Percentiles rank a stretch among this genome's conserved stretches.
Evolutionary conservation across 1,284 basidiomycete genomes (phyloP).

Genomic region (Heterobasidion irregulare): DNA sequence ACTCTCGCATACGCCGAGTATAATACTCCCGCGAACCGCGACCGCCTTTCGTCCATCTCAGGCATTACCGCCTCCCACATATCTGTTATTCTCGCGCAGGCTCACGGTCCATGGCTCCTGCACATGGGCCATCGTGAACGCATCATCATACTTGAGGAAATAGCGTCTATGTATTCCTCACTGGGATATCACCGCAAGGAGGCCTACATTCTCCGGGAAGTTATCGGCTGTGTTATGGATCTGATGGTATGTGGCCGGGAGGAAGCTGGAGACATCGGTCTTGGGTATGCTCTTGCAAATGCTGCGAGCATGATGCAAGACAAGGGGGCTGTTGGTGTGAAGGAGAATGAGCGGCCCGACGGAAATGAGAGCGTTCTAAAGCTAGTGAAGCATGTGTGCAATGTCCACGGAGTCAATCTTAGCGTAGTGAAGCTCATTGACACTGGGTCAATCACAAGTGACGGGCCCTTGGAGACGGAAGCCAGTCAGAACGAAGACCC

Average conservation of each 20-base stretch:
- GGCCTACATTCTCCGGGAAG: slow-evolving; percentile 76
- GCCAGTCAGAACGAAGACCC: slow-evolving; percentile 25
- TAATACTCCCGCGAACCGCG: slow-evolving; percentile 31
- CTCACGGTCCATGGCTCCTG: slow-evolving; percentile 80
- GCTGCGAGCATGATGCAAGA: not conserved
- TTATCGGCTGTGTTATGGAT: slow-evolving; percentile 73
- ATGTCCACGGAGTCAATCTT: slow-evolving; percentile 72
- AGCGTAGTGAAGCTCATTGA: slow-evolving; percentile 50
- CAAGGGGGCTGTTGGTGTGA: slow-evolving; percentile 54
- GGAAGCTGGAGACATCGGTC: slow-evolving; percentile 32
- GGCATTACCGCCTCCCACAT: slow-evolving; percentile 65
- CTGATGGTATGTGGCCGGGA: slow-evolving; percentile 74
- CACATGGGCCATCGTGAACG: slow-evolving; percentile 74
- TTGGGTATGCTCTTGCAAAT: not conserved
- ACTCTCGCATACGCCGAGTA: slow-evolving; percentile 36
- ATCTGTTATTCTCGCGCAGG: slow-evolving; percentile 51
- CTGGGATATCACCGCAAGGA: slow-evolving; percentile 82
- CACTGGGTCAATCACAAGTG: slow-evolving; percentile 14
- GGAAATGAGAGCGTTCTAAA: slow-evolving; percentile 76
- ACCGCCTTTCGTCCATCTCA: slow-evolving; percentile 58
- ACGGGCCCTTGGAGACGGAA: slow-evolving; percentile 11
- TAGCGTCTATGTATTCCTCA: slow-evolving; percentile 68
- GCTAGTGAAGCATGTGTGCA: slow-evolving; percentile 67
- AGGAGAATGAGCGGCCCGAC: slow-evolving; percentile 61
- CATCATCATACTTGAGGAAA: slow-evolving; percentile 58